Evolutionary conservation across 1,284 basidiomycete genomes (phyloP), one percentile per base, ranked within the genome.

Genomic region (Leccinum griseonigrum): DNA sequence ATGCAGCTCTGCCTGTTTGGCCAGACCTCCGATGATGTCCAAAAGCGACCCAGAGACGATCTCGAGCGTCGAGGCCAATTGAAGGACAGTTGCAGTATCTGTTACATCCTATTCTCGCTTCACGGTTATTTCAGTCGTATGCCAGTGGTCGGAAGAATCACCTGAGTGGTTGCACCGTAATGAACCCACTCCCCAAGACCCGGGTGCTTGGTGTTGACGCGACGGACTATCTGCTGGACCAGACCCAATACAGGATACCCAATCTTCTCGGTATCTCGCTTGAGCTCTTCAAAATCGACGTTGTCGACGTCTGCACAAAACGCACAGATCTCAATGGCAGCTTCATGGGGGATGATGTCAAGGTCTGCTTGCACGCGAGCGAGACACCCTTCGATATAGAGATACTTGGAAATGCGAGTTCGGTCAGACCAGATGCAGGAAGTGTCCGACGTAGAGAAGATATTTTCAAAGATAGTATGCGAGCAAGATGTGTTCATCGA

Each of bases 151-250:
- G 11, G 10, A 60, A 29, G 18, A 16, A 14, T 56, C 58, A 79
- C 79, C 74, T 81, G 80, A 10, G 80, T 81, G 6, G 79, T 81
- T 11, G 78, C 77, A 48, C 79, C 80, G 67, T 78, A 81, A 64
- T 81, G 79, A 26, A 71, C 70, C 77, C 79, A 80, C 64, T 80
- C 80, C 52, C 79, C 79, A 3, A 78, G 63, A 28, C 78, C 75
- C 46, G 69, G 69, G 54, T 73, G 65, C 3, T 69, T 68, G 38
- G 63, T 56, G 58, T 79, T 79, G 14, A 76, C 78, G 51, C 68
- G 61, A 14, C 67, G 71, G 2, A 80, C 79, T 34, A 81, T 69
- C 57, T 79, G 78, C 60, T 76, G 78, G 13, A 80, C 77, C 16
- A 81, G 61, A 36, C 77, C 78, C 36, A 81, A 60, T 3, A 80